Conservation (phyloP, 495 filamentous ascomycete species). For the Neurospora sp. region DNA sequence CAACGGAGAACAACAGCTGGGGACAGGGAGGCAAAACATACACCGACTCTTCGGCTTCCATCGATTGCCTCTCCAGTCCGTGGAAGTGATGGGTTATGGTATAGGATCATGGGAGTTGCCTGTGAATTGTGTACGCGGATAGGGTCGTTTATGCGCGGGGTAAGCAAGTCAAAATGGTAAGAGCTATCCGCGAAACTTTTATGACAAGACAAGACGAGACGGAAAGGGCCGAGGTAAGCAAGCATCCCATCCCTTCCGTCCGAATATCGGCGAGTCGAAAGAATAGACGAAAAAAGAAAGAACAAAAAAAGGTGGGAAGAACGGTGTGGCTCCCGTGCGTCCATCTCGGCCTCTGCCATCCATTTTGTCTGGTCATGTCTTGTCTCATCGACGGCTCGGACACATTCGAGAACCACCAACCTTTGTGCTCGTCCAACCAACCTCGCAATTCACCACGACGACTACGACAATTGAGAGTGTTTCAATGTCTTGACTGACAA, state of each 20-base stretch:
- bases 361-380: background rate
- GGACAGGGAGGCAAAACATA: slow-evolving; percentile 1
- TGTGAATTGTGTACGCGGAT: background rate
- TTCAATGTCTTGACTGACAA: background rate
- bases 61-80: background rate
- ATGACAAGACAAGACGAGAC: background rate
- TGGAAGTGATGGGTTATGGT: background rate
- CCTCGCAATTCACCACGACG: background rate
- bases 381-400: background rate
- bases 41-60: slow-evolving; percentile 6
- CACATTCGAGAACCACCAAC: background rate
- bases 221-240: background rate
- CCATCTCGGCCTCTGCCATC: background rate
- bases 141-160: background rate
- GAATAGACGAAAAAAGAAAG: background rate
- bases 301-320: background rate
- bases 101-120: background rate
- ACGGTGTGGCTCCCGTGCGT: background rate
- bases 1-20: background rate
- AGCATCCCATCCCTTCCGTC: background rate
- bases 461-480: background rate
- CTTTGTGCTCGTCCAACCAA: background rate
- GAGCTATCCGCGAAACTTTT: background rate
- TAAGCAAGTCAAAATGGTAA: background rate
- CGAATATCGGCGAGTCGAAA: background rate